Base-by-base conservation (phyloP, 169 alveolate species). In the Hepatocystis sp. region DNA sequence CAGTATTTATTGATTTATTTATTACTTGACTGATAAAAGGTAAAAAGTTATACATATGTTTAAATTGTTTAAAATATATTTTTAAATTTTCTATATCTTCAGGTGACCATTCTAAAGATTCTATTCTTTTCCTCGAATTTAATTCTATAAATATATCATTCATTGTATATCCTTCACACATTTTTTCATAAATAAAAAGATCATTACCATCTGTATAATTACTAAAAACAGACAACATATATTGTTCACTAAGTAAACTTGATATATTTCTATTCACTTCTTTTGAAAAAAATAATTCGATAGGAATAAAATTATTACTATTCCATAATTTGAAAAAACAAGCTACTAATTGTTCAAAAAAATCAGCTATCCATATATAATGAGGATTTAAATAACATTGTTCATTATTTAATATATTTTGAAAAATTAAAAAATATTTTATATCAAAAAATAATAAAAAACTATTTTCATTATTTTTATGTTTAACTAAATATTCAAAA, bases 191-290 rank as follows among this genome's bases (percentile, higher is more conserved):
- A 1, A 71, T 61, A 13, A 40, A 71, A 4, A 4, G 2, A 44
- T 71, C 86, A 56, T 71, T 71, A 10, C 86, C 86, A 42, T 71
- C 86, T 27, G 13, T 71, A 40, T 71, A 71, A 61, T 71, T 71
- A 32, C 86, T 71, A 71, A 71, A 71, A 40, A 71, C 58, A 0
- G 86, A 71, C 15, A 71, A n/a, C 71, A 71, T 42, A 58, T 71
- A 71, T 27, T 71, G 55, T 15, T 71, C 86, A 44, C 56, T 71
- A 40, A 71, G 10, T 63, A 71, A 28, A 7, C 64, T 56, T 4
- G 67, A 56, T 2, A 28, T 30, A 23, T 25, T 71, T 44, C 34
- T 71, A 51, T 71, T 71, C 4, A 71, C 19, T 10, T 61, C 76
- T 44, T 71, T 71, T n/a, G 55, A 40, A 23, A 71, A 71, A 7